phyloP scores from a whole-genome alignment of 345 rosid species.

The Murraya koenigii region DNA sequence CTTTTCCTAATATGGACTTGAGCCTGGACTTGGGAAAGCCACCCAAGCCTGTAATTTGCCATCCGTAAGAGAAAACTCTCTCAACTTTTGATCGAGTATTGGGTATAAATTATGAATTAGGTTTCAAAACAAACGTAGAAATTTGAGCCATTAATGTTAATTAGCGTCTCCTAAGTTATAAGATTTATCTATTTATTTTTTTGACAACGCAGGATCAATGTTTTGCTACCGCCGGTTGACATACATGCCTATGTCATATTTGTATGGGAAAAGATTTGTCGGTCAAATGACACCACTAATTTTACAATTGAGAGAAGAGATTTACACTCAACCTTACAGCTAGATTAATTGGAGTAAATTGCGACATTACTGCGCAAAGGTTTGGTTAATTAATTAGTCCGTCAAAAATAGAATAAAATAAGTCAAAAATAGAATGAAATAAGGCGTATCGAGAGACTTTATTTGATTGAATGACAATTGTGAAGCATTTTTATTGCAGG shows the following conservation, averaged over 20 bases:
- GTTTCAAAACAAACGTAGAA: too few relatives aligned
- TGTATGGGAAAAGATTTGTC: slow-evolving; percentile 15
- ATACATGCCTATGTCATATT: slow-evolving; percentile 23
- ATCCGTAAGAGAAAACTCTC: too few relatives aligned
- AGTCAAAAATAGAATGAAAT: too few relatives aligned
- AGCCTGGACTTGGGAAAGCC: too few relatives aligned
- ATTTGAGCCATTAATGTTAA: too few relatives aligned
- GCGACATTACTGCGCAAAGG: slow-evolving; percentile 28
- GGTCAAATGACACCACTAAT: slow-evolving; percentile 25
- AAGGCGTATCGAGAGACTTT: not conserved
- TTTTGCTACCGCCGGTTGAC: slow-evolving; percentile 32
- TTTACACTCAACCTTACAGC: slow-evolving; percentile 17
- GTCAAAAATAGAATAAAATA: not conserved
- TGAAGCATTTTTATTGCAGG: slow-evolving; percentile 21
- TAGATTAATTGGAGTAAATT: slow-evolving; percentile 19
- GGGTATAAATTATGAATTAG: too few relatives aligned
- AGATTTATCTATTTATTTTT: too few relatives aligned
- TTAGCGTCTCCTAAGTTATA: too few relatives aligned
- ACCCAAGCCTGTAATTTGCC: too few relatives aligned
- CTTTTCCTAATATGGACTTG: too few relatives aligned
- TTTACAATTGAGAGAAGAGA: slow-evolving; percentile 23
- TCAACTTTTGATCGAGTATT: too few relatives aligned
- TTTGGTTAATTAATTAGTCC: not conserved
- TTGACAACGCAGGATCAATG: slow-evolving; percentile 24
- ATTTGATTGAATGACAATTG: too few relatives aligned